Evolutionary conservation across 352 stramenopile genomes (phyloP).

Genomic region (Peronospora farinosa): DNA sequence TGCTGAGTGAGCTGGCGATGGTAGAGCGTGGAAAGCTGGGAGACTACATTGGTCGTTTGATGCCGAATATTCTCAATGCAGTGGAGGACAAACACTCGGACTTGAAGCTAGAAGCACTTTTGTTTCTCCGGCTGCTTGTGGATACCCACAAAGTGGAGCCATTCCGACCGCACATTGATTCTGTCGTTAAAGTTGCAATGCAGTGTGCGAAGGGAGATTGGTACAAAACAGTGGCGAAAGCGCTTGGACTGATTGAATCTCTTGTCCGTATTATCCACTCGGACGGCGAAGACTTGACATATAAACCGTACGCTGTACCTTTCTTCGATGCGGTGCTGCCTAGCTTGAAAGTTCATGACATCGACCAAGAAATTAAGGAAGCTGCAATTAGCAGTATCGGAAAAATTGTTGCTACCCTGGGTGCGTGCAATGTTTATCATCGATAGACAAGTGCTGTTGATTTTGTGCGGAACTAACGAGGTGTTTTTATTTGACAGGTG

Average conservation of each 20-base stretch:
- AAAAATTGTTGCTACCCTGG: conserved; percentile 77
- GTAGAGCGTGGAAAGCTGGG: conserved; percentile 70
- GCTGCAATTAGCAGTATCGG: conserved; percentile 89
- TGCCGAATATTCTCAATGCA: conserved; percentile 81
- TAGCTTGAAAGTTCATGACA: conserved; percentile 93
- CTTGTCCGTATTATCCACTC: conserved; percentile 82
- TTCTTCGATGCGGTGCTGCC: conserved; percentile 92
- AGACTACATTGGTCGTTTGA: conserved; percentile 59
- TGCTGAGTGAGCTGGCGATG: conserved; percentile 80
- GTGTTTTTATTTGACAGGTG: conserved; percentile 34
- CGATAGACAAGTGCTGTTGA: conserved; percentile 1
- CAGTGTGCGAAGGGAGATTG: conserved; percentile 92
- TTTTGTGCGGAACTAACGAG: conserved; percentile 2
- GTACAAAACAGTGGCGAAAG: conserved; percentile 98
- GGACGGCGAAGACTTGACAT: conserved; percentile 25
- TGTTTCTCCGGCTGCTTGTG: conserved; percentile 91
- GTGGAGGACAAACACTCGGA: conserved; percentile 90
- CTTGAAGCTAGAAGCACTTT: conserved; percentile 93
- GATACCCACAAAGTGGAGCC: conserved; percentile 80
- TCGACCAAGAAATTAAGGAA: conserved; percentile 99
- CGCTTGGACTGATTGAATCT: conserved; percentile 88
- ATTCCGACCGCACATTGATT: conserved; percentile 73
- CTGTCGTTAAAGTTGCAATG: conserved; percentile 85
- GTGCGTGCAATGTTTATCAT: conserved; percentile 19
- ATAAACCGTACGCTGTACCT: conserved; percentile 58